Conservation (phyloP, 2,329 filamentous ascomycete species). For the Monosporascus sp. region DNA sequence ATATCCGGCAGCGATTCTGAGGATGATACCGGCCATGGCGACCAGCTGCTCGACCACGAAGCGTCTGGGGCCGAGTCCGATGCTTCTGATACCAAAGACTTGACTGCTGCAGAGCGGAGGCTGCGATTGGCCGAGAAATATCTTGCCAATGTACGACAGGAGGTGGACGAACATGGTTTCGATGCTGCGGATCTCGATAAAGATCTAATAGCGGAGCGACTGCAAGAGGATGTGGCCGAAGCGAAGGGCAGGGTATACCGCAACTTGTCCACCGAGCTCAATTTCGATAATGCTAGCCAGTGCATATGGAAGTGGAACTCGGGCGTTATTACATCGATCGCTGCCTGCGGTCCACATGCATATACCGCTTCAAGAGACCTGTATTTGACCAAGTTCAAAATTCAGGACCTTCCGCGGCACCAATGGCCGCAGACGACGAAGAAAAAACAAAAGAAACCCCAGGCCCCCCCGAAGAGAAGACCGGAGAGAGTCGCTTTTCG, state of each 20-base stretch:
- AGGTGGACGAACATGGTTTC: constrained; percentile 75
- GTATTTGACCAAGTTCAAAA: constrained; percentile 81
- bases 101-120: constrained; percentile 85
- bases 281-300: constrained; percentile 61
- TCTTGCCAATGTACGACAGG: constrained; percentile 79
- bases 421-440: constrained; percentile 55
- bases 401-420: constrained; percentile 60
- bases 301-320: constrained; percentile 76
- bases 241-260: constrained; percentile 86
- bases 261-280: constrained; percentile 67
- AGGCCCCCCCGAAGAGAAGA: constrained; percentile 53
- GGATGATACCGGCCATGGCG: constrained; percentile 48
- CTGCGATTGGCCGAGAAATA: constrained; percentile 87
- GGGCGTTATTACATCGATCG: constrained; percentile 71
- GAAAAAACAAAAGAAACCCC: constrained; percentile 53
- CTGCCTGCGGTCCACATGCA: constrained; percentile 70
- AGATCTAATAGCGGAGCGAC: constrained; percentile 82
- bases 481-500: constrained; percentile 59
- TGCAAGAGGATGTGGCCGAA: constrained; percentile 90
- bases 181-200: constrained; percentile 91
- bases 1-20: constrained; percentile 81
- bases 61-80: constrained; percentile 44
- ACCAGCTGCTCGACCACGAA: constrained; percentile 34
- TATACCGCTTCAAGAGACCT: constrained; percentile 89
- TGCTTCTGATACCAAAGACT: constrained; percentile 65